Evolutionary conservation across 192 early-diverging fungal species (phyloP), one percentile per base, ranked within the genome.

Genomic region (Podila minutissima): DNA sequence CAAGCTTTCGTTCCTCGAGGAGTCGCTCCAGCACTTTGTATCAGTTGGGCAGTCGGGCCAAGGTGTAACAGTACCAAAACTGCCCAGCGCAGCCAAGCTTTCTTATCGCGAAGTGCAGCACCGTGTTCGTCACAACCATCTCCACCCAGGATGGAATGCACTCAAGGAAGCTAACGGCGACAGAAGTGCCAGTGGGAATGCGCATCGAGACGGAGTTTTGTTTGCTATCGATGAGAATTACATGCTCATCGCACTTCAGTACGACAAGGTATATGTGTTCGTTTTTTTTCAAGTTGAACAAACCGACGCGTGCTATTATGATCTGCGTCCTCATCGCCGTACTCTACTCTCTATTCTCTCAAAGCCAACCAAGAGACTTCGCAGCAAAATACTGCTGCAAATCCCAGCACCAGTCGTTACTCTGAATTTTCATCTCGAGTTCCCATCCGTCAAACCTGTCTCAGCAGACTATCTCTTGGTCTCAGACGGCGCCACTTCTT

Each of bases 101-200:
- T 86, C 89, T 15, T 94, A 90, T 64, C 85, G 90, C 58, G 89
- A 94, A 64, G 59, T 91, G 10, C 87, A 89, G 71, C 79, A 83
- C 35, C 86, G 91, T 31, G 85, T 93, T 6, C 88, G 89, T 28
- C 91, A 85, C 67, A 92, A 91, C 73, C 93, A 94, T 67, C 69
- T 94, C 55, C 83, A 84, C 62, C 53, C 74, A n/a, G 92, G 91
- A 9, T 83, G 76, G 76, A 79, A 79, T 38, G 67, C 70, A 19
- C 60, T 72, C 58, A 72, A 68, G 19, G 22, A 66, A 35, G 22
- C n/a, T 53, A 79, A 72, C 24, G 76, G 76, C 26, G 76, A 72
- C 22, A 64, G 15, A 35, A 64, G 60, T 17, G 57, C 0, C 22
- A 50, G 53, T 55, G 53, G 53, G 8, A 55, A 24, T 55, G 20